A percentile compares a stretch with the other conserved stretches of the same genome.
Evolutionary conservation across 768 basidiomycete species (phyloP).

Genomic region (Tylopilus sp.): DNA sequence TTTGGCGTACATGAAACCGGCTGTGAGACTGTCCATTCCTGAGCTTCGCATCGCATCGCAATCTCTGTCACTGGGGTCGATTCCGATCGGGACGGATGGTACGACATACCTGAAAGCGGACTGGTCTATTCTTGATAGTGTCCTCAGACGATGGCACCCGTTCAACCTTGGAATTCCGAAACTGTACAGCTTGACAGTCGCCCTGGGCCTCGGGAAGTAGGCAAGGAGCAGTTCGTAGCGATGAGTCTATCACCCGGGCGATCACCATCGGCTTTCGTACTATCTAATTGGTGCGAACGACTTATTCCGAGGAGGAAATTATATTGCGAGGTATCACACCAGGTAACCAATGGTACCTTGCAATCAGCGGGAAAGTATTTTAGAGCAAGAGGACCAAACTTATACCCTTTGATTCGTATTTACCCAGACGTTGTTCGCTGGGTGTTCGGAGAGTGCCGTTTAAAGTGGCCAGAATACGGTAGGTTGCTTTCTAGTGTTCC

Average conservation of each 20-base stretch:
- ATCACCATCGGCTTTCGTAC: constrained; percentile 58
- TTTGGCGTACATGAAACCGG: constrained; percentile 37
- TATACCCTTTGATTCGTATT: constrained; percentile 55
- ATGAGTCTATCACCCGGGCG: constrained; percentile 34
- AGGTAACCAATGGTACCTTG: constrained; percentile 60
- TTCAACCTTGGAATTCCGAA: constrained; percentile 53
- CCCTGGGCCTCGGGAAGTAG: constrained; percentile 25
- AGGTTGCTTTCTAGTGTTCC: constrained; percentile 7
- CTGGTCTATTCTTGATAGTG: constrained; percentile 44
- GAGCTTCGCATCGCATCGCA: constrained; percentile 43
- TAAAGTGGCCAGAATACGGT: constrained; percentile 60
- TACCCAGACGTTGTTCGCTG: constrained; percentile 49
- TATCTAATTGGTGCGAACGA: constrained; percentile 47
- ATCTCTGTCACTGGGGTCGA: constrained; percentile 20
- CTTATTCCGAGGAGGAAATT: constrained; percentile 45
- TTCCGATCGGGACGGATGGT: constrained; percentile 19
- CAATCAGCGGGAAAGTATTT: constrained; percentile 54
- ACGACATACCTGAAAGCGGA: constrained; percentile 41
- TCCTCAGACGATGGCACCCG: constrained; percentile 53
- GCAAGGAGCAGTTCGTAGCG: constrained; percentile 5
- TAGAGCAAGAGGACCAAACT: constrained; percentile 55
- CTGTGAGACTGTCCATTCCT: constrained; percentile 42
- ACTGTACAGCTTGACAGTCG: constrained; percentile 49
- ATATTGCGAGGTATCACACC: constrained; percentile 48
- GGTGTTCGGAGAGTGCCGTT: constrained; percentile 54